A percentile compares a stretch with the other conserved stretches of the same genome.
Conservation (phyloP, 169 alveolate genomes). For the Plasmodium chabaudi region DNA sequence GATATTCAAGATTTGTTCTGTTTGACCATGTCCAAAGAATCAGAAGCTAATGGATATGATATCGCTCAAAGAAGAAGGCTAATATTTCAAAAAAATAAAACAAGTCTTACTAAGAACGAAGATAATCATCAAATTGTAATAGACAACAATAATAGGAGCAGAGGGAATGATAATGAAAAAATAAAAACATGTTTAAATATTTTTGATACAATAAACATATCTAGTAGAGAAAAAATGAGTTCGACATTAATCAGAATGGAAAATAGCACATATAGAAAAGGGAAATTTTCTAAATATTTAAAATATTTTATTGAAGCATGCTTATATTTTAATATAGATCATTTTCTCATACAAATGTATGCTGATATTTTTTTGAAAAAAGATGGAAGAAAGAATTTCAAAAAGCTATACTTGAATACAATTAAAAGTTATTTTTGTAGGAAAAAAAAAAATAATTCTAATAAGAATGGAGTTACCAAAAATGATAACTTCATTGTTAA, state of each 20-base stretch:
- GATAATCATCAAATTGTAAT: neutral
- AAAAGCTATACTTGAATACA: slow-evolving; percentile 31
- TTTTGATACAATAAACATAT: slow-evolving; percentile 62
- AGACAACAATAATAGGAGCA: neutral
- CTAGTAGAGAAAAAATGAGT: slow-evolving; percentile 51
- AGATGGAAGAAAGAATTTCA: slow-evolving; percentile 18
- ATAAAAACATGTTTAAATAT: slow-evolving; percentile 40
- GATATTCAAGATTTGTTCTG: slow-evolving; percentile 58
- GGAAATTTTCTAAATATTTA: slow-evolving; percentile 38
- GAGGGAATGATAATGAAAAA: slow-evolving; percentile 9
- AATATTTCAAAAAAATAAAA: slow-evolving; percentile 1
- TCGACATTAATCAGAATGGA: slow-evolving; percentile 50
- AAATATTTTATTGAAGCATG: slow-evolving; percentile 60
- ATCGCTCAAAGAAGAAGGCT: slow-evolving; percentile 21
- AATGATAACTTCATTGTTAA: slow-evolving; percentile 20
- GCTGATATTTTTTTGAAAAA: slow-evolving; percentile 24
- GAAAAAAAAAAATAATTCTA: neutral
- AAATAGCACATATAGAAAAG: slow-evolving; percentile 25
- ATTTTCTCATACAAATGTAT: slow-evolving; percentile 57
- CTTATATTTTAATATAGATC: slow-evolving; percentile 49
- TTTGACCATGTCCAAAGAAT: slow-evolving; percentile 65
- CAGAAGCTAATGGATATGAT: slow-evolving; percentile 57
- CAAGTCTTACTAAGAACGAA: neutral
- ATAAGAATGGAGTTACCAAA: neutral
- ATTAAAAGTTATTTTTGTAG: slow-evolving; percentile 56